These are phyloP conservation scores for Suillus subalutaceus DNA, from an alignment of 768 basidiomycete species.

Conservation along the genomic window DNA sequence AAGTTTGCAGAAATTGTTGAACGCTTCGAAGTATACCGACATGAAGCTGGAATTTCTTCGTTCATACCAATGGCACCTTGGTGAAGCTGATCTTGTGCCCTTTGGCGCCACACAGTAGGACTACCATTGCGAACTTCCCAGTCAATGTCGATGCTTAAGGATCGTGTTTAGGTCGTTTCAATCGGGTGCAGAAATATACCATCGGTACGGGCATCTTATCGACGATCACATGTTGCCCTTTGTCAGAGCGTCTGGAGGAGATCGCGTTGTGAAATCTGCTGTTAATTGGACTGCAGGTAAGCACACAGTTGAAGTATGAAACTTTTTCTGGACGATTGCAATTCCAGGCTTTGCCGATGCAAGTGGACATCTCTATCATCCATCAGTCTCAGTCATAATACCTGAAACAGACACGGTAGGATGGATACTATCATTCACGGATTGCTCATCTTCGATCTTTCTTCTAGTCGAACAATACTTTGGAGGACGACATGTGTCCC, in stretches of 20 bases:
- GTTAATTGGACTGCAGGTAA: slow-evolving; percentile 70
- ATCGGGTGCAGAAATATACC: slow-evolving; percentile 53
- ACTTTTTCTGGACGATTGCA: slow-evolving; percentile 4
- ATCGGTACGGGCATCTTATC: slow-evolving; percentile 57
- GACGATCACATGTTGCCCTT: slow-evolving; percentile 50
- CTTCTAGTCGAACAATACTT: slow-evolving; percentile 60
- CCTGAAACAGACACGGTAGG: slow-evolving; percentile 47
- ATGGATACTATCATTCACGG: not conserved
- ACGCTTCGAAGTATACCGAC: slow-evolving; percentile 48
- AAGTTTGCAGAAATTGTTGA: slow-evolving; percentile 57
- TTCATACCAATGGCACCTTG: slow-evolving; percentile 61
- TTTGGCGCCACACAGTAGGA: slow-evolving; percentile 68
- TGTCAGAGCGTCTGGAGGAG: slow-evolving; percentile 50
- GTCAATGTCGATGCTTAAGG: not conserved
- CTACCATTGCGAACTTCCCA: not conserved
- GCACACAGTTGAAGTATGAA: not conserved
- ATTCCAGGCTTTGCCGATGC: slow-evolving; percentile 61
- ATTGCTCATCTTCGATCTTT: slow-evolving; percentile 6
- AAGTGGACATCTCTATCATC: slow-evolving; percentile 46
- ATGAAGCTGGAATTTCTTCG: slow-evolving; percentile 57
- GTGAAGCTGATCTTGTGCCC: slow-evolving; percentile 59
- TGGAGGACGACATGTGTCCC: slow-evolving; percentile 69
- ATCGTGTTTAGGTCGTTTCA: slow-evolving; percentile 43
- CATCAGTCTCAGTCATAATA: slow-evolving; percentile 58
- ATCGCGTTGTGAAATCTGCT: slow-evolving; percentile 68